Evolutionary conservation across 495 filamentous ascomycete species (phyloP), one percentile per base, ranked within the genome.

Genomic region (Aspergillus taichungensis): DNA sequence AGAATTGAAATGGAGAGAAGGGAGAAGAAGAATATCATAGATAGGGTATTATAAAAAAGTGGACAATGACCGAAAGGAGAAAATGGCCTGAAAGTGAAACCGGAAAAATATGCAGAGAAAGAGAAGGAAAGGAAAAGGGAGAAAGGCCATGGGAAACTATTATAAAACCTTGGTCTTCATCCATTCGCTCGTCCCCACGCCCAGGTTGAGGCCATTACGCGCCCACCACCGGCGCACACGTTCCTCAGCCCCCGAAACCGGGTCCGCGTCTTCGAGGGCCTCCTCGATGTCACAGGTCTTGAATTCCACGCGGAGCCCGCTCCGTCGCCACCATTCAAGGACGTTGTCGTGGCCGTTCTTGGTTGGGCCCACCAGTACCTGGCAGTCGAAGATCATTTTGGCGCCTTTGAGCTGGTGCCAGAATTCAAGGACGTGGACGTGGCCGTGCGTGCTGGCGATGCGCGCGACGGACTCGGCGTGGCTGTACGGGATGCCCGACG

Each of bases 271-370:
- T 60, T 96, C 90, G 45, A 96, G 68, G 8, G 90, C 89, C 65
- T 94, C 90, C 60, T 95, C 89, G 50, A 96, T 88, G 68, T 95
- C 88, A 52, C 88, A 94, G 7, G 89, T 94, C 67, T 90, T 91
- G 59, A 94, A 96, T 62, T 95, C 88, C 9, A 95, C 88, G 8
- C 72, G 67, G 33, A 87, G 73, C 0, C 83, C 83, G 49, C 82
- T 85, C 39, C 67, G 63, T 48, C 84, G 85, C 90, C 90, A 96
- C 89, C 89, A 96, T 57, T 95, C 85, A 10, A 96, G 63, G 28
- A 95, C 87, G 13, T 81, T 74, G 13, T 84, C 80, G 57, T 90
- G 84, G 3, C 87, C 87, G 45, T 88, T 88, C 59, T 85, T 88
- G 6, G 90, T 95, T 8, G 90, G 80, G 11, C 85, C 86, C 4